Conservation (phyloP, 2,329 filamentous ascomycete genomes). For the Aspergillus oerlinghausenensis region DNA sequence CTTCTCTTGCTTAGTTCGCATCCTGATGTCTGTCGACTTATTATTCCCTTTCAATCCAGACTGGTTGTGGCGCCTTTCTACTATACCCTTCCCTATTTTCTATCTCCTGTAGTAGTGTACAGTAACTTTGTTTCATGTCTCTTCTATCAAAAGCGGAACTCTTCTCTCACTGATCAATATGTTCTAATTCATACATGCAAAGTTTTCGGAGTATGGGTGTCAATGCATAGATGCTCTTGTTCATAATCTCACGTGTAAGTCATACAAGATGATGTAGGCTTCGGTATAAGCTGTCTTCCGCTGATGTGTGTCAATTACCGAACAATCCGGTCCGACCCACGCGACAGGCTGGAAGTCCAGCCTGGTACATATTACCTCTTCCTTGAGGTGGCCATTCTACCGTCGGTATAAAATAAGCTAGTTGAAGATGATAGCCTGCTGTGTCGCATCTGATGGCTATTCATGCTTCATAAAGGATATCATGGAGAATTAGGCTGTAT, state of each 20-base stretch:
- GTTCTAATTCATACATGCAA: background rate
- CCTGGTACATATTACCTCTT: background rate
- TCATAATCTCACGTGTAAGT: background rate
- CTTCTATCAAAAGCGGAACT: background rate
- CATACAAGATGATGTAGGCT: background rate
- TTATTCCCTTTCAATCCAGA: background rate
- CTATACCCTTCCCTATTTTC: background rate
- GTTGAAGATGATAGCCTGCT: background rate
- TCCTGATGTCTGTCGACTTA: conserved; percentile 1
- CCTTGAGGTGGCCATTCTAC: background rate
- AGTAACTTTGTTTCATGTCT: background rate
- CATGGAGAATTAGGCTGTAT: background rate
- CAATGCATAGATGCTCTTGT: background rate
- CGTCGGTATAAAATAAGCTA: background rate
- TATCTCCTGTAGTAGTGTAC: background rate
- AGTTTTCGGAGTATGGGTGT: background rate
- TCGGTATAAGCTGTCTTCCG: background rate
- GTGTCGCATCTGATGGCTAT: background rate
- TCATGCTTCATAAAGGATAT: background rate
- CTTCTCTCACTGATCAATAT: background rate
- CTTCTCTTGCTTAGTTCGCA: background rate
- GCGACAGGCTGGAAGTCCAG: background rate
- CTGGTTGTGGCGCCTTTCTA: background rate
- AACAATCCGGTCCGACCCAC: background rate
- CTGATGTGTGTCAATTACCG: background rate